These are phyloP conservation scores for Citrus maxima DNA, from an alignment of 345 rosid genomes.

Conservation along the genomic window DNA sequence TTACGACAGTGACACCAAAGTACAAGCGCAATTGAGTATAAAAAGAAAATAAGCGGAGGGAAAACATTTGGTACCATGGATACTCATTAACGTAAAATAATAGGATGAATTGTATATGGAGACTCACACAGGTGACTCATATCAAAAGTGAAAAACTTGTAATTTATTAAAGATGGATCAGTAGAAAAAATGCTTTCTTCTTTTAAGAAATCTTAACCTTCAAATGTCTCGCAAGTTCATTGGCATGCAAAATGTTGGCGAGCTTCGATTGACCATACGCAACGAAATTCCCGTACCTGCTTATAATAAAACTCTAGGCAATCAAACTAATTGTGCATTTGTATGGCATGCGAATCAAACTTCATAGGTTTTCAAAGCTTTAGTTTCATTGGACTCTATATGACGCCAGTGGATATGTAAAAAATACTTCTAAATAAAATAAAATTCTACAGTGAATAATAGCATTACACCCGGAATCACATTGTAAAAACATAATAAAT, in stretches of 20 bases:
- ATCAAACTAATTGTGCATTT: not conserved
- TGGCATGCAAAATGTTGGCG: conserved; percentile 73
- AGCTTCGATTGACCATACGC: conserved; percentile 84
- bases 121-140: not conserved
- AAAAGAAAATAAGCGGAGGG: not conserved
- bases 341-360: not conserved
- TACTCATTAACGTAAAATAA: not conserved
- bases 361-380: not conserved
- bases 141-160: not conserved
- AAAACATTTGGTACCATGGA: not conserved
- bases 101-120: not conserved
- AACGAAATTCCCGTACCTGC: conserved; percentile 46
- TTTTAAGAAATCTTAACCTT: conserved; percentile 41
- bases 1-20: not conserved
- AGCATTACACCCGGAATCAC: not conserved
- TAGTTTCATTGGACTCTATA: not conserved
- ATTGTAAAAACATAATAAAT: not conserved
- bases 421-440: not conserved
- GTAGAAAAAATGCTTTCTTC: not conserved
- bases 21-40: not conserved
- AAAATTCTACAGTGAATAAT: not conserved
- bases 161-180: not conserved
- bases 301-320: conserved; percentile 7
- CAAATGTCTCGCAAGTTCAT: conserved; percentile 68
- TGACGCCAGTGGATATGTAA: not conserved